These are phyloP conservation scores for Viola pubescens DNA, from an alignment of 441 rosid species.

Conservation along the genomic window DNA sequence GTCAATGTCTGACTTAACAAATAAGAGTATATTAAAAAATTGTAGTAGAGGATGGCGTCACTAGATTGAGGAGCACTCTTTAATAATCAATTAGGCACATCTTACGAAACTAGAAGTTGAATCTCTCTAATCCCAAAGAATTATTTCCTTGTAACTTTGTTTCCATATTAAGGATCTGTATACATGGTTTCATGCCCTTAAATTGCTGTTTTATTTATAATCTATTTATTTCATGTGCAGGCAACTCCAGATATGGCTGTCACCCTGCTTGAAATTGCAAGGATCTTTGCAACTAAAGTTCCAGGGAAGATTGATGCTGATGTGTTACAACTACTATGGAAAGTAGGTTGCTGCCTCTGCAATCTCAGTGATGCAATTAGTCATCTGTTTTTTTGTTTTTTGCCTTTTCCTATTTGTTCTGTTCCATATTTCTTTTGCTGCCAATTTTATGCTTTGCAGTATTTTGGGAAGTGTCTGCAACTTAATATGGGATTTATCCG, in stretches of 20 bases:
- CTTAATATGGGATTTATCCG: background rate
- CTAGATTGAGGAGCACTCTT: background rate
- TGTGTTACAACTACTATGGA: conserved; percentile 94
- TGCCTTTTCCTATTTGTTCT: background rate
- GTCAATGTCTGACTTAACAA: background rate
- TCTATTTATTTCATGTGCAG: conserved; percentile 33
- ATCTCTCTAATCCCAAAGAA: background rate
- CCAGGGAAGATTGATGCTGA: conserved; percentile 99
- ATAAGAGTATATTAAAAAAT: background rate
- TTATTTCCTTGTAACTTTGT: background rate
- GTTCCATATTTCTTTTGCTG: background rate
- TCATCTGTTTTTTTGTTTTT: background rate
- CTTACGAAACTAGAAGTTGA: background rate
- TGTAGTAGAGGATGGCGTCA: background rate
- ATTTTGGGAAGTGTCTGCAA: background rate
- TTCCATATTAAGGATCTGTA: background rate
- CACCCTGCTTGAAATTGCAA: conserved; percentile 96
- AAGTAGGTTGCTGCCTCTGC: conserved; percentile 41
- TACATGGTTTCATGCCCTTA: background rate
- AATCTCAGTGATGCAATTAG: background rate
- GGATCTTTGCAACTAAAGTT: conserved; percentile 98
- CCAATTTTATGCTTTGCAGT: background rate
- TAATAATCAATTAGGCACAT: background rate
- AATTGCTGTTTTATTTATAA: background rate
- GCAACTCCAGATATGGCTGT: conserved; percentile 99